These are phyloP conservation scores for Artemisia argyi DNA, from an alignment of 129 eudicot genomes.

Conservation along the genomic window DNA sequence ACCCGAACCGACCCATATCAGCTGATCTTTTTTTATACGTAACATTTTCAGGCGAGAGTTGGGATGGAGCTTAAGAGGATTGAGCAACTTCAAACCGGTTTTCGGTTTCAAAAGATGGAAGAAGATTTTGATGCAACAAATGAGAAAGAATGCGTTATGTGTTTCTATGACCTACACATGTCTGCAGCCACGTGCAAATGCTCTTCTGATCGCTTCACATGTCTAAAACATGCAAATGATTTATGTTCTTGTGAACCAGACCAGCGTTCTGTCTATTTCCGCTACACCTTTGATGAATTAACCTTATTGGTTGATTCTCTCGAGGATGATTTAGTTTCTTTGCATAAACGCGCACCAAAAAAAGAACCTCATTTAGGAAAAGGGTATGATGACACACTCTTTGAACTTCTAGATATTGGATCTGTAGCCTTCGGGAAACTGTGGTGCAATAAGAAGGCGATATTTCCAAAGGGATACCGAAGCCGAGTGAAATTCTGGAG, in stretches of 20 bases:
- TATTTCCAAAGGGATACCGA: constrained; percentile 70
- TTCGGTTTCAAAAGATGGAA: constrained; percentile 56
- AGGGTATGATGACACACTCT: constrained; percentile 20
- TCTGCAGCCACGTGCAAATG: constrained; percentile 69
- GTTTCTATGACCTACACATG: constrained; percentile 77
- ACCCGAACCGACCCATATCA: not conserved
- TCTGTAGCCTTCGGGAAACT: constrained; percentile 50
- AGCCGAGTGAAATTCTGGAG: constrained; percentile 62
- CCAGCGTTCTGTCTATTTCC: constrained; percentile 40
- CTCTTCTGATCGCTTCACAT: constrained; percentile 51
- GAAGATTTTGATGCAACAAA: constrained; percentile 46
- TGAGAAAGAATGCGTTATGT: constrained; percentile 68
- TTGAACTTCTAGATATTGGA: constrained; percentile 48
- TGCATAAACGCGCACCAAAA: constrained; percentile 44
- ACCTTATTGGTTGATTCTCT: constrained; percentile 55
- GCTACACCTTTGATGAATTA: constrained; percentile 56
- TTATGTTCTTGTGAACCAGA: constrained; percentile 50
- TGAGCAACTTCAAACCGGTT: constrained; percentile 30
- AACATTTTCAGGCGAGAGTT: constrained; percentile 50
- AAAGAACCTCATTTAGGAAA: constrained; percentile 21
- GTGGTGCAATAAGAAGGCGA: constrained; percentile 67
- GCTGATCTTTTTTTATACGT: not conserved
- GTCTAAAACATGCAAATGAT: constrained; percentile 54
- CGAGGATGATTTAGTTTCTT: constrained; percentile 46
- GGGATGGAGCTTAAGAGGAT: constrained; percentile 52